Evolutionary conservation across 2,329 filamentous ascomycete species (phyloP).

Genomic region (Botrytis pseudocinerea): DNA sequence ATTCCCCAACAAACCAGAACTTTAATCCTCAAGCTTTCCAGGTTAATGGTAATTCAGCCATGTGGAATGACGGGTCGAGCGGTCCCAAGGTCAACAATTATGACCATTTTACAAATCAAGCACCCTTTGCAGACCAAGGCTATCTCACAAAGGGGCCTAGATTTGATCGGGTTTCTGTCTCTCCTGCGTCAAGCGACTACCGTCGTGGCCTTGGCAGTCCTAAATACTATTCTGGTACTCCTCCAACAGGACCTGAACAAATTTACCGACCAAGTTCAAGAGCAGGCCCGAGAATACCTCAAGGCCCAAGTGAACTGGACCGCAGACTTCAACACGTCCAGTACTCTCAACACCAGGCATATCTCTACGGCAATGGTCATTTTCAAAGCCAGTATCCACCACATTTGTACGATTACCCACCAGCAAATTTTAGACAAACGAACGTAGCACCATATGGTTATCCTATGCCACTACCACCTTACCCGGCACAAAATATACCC

Average conservation of each 20-base stretch:
- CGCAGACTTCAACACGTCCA: slow-evolving; percentile 37
- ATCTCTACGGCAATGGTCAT: slow-evolving; percentile 39
- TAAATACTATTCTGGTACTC: slow-evolving; percentile 38
- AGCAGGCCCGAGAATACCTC: slow-evolving; percentile 34
- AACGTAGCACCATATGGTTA: slow-evolving; percentile 42
- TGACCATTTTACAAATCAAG: slow-evolving; percentile 35
- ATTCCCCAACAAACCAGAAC: slow-evolving; percentile 36
- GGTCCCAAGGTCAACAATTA: slow-evolving; percentile 34
- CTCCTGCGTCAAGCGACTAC: slow-evolving; percentile 40
- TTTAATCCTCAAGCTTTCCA: slow-evolving; percentile 33
- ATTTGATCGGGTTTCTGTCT: slow-evolving; percentile 37
- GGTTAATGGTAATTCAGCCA: slow-evolving; percentile 30
- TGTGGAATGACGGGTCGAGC: slow-evolving; percentile 36
- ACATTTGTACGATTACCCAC: slow-evolving; percentile 45
- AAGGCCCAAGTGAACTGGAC: slow-evolving; percentile 36
- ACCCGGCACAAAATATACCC: slow-evolving; percentile 33
- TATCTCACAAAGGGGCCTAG: slow-evolving; percentile 36
- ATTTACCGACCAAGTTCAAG: slow-evolving; percentile 36
- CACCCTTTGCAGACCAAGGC: slow-evolving; percentile 37
- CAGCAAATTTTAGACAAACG: slow-evolving; percentile 41
- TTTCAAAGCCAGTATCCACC: slow-evolving; percentile 45
- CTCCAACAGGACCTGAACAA: slow-evolving; percentile 36
- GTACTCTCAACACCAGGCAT: slow-evolving; percentile 39
- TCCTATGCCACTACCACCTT: slow-evolving; percentile 38
- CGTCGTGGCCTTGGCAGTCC: slow-evolving; percentile 39